Evolutionary conservation across 345 rosid genomes (phyloP).

Genomic region (Schrenkiella parvula): DNA sequence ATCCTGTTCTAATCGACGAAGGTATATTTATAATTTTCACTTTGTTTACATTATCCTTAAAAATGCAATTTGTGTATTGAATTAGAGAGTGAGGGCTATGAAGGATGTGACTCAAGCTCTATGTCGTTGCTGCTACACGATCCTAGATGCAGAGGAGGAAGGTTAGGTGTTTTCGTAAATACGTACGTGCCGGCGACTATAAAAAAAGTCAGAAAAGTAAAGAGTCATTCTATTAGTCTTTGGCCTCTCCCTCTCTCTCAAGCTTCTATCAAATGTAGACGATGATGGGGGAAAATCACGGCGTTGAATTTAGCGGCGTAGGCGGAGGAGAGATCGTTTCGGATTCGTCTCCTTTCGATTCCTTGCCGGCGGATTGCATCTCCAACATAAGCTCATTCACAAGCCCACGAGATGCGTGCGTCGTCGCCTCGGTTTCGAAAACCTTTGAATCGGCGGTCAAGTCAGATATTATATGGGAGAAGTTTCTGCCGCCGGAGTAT

Average conservation of each 20-base stretch:
- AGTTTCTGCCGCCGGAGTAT: constrained; percentile 47
- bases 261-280: background rate
- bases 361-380: constrained; percentile 37
- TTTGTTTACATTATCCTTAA: no score
- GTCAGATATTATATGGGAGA: constrained; percentile 47
- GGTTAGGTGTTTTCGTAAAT: background rate
- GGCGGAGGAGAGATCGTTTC: background rate
- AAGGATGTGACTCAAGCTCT: no score
- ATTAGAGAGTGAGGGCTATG: no score
- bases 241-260: background rate
- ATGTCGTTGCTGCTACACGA: no score
- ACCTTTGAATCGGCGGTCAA: constrained; percentile 34
- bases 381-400: constrained; percentile 43
- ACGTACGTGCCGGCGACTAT: background rate
- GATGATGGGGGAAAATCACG: background rate
- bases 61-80: no score
- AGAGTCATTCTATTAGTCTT: background rate
- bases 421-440: constrained; percentile 38
- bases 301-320: background rate
- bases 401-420: constrained; percentile 40
- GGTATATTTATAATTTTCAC: no score
- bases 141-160: background rate
- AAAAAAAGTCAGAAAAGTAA: no score
- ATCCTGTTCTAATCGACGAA: no score
- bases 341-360: background rate